A percentile compares a stretch with the other conserved stretches of the same genome.
These are phyloP conservation scores for Plasmodium yoelii DNA, from an alignment of 169 alveolate species.

Conservation along the genomic window DNA sequence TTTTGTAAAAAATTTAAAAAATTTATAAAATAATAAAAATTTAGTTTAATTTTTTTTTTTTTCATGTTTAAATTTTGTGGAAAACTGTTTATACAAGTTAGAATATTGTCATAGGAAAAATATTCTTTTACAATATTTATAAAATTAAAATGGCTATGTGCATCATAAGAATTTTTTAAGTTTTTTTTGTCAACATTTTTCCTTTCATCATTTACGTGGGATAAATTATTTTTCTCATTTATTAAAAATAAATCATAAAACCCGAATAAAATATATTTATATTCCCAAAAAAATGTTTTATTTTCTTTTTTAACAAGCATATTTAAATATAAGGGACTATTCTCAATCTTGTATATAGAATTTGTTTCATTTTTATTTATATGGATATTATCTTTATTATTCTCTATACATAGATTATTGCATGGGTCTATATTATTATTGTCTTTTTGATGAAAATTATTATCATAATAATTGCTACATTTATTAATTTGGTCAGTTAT, in stretches of 20 bases:
- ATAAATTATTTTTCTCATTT: conserved; percentile 12
- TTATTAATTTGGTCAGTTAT: not conserved
- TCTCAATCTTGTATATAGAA: no score
- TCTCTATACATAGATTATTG: not conserved
- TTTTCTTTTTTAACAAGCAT: not conserved
- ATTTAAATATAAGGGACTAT: not conserved
- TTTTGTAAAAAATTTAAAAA: conserved; percentile 33
- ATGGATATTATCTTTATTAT: not conserved
- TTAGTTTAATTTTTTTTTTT: conserved; percentile 22
- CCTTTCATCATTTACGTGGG: conserved; percentile 15
- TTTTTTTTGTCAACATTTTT: conserved; percentile 1
- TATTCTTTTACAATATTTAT: conserved; percentile 35
- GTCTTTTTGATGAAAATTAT: not conserved
- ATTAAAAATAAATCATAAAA: conserved; percentile 65
- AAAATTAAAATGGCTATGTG: conserved; percentile 64
- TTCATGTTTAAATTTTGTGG: not conserved
- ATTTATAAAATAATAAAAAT: conserved; percentile 46
- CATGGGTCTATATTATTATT: not conserved
- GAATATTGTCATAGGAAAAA: conserved; percentile 13
- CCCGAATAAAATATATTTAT: conserved; percentile 53
- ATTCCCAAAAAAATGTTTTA: conserved; percentile 49
- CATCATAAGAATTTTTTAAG: conserved; percentile 17
- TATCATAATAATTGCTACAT: no score
- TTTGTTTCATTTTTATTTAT: no score
- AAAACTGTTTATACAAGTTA: not conserved